Base-by-base conservation (phyloP, 2,329 filamentous ascomycete genomes). In the Fusarium oligoseptatum region DNA sequence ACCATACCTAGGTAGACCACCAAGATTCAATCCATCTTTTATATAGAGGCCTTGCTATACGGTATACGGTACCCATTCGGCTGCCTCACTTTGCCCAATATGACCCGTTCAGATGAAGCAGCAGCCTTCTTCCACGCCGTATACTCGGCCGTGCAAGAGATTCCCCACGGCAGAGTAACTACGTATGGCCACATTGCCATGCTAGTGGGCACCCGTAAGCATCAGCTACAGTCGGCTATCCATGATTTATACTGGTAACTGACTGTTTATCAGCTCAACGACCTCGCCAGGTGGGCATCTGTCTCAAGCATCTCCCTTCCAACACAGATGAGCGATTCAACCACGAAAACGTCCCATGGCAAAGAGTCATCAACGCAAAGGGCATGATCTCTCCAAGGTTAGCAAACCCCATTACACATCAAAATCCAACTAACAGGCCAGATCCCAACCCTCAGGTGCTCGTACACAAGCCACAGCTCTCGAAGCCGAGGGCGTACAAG, bases 311-410 rank as follows among this genome's bases (percentile, higher is more conserved):
- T 81, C 90, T 98, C 14, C 90, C 95, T 2, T 80, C 84, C 8
- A 87, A 89, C 67, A 78, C 85, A 0, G 81, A 84, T 0, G 74
- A 81, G 65, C 87, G 83, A 67, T 97, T 93, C 84, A 92, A 98
- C 82, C 87, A 89, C 68, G 87, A 86, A 27, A 98, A 93, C 74
- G 96, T 98, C 4, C 96, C 96, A 0, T 98, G 96, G 96, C 96
- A 98, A 85, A 88, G 97, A 67, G 94, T 98, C 69, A 93, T 98
- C 81, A 98, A 96, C 82, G 86, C 94, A 15, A 96, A 94, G 83
- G 95, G 96, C 24, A 87, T 91, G 68, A 97, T 98, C 76, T 97
- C 95, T 52, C 93, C 93, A 9, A 90, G 95, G 94, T 96, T 58
- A 22, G 74, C 61, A 6, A 39, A 34, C 15, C 12, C 36, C 27